Base-by-base conservation (phyloP, 148 eudicot genomes). In the Nepenthes gracilis region DNA sequence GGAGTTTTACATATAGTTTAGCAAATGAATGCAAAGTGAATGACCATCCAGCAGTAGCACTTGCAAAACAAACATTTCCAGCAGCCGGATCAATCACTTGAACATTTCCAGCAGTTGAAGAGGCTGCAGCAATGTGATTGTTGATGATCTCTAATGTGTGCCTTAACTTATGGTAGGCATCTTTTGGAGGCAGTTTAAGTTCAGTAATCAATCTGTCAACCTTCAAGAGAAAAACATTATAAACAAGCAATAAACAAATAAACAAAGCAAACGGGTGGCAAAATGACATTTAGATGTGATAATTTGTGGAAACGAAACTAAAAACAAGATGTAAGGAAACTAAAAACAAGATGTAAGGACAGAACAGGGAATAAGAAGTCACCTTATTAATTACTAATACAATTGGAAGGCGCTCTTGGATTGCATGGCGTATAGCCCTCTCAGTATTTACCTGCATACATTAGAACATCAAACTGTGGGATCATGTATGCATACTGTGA, bases 401-500 rank as follows among this genome's bases (percentile, higher is more conserved):
- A 58, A 94, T 86, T 33, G 97, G 95, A 55, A 94, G 78, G 37
- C 95, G 81, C 40, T 94, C 99, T 71, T 86, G 99, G 58, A 84
- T 89, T 51, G 99, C 99, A 77, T 94, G 99, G 13, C 97, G 89
- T 58, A 94, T 94, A 43, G 99, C 99, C 66, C 99, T 89, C 73
- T 94, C 99, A 4, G 99, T 94, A 68, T 93, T 93, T 33, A 81
- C 96, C 99, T 92, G 71, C 55, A 37, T 12, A 62, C 54, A 63
- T 33, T 9, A 57, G 23, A 43, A 38, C 12, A 67, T 36, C 34
- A 15, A 15, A 54, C 15, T 4, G 47, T 47, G 11, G n/a, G 60
- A 56, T 12, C 62, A 54, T 58, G 14, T 36, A 49, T 4, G 53
- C 53, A 49, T 49, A 49, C 13, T 10, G 13, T 5, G 53, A 11